Conservation (phyloP, 129 eudicot genomes). For the Centaurea solstitialis region DNA sequence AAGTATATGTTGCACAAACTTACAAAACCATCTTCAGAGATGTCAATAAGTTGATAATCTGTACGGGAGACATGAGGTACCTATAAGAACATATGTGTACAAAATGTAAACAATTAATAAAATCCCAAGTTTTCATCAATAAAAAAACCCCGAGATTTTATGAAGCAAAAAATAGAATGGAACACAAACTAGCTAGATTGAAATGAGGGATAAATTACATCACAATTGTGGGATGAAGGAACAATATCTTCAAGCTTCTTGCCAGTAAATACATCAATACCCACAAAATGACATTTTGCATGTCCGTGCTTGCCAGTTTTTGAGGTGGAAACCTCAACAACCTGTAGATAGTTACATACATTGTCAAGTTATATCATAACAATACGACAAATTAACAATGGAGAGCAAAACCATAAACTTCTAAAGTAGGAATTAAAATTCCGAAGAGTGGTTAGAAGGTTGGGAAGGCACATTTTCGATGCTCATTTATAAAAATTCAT, state of each 20-base stretch:
- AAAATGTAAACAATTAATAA: background rate
- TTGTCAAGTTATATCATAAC: background rate
- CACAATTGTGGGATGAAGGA: slow-evolving; percentile 62
- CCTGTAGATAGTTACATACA: slow-evolving; percentile 25
- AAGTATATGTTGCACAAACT: slow-evolving; percentile 15
- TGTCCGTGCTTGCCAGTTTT: slow-evolving; percentile 67
- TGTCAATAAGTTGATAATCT: slow-evolving; percentile 55
- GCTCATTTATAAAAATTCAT: background rate
- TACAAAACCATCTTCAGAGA: slow-evolving; percentile 63
- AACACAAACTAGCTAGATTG: background rate
- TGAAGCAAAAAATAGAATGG: background rate
- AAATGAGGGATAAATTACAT: slow-evolving; percentile 29
- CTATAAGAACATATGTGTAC: slow-evolving; percentile 17
- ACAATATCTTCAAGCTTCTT: slow-evolving; percentile 62
- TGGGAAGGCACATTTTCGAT: background rate
- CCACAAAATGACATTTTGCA: slow-evolving; percentile 62
- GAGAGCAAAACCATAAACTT: background rate
- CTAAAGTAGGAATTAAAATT: background rate
- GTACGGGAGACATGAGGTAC: slow-evolving; percentile 57
- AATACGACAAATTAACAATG: background rate
- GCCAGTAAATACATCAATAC: slow-evolving; percentile 45
- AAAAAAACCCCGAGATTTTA: background rate
- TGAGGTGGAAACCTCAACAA: slow-evolving; percentile 58
- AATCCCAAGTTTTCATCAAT: background rate
- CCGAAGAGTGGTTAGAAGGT: background rate